These are phyloP conservation scores for Suillus cothurnatus DNA, from an alignment of 768 basidiomycete species.

Conservation along the genomic window DNA sequence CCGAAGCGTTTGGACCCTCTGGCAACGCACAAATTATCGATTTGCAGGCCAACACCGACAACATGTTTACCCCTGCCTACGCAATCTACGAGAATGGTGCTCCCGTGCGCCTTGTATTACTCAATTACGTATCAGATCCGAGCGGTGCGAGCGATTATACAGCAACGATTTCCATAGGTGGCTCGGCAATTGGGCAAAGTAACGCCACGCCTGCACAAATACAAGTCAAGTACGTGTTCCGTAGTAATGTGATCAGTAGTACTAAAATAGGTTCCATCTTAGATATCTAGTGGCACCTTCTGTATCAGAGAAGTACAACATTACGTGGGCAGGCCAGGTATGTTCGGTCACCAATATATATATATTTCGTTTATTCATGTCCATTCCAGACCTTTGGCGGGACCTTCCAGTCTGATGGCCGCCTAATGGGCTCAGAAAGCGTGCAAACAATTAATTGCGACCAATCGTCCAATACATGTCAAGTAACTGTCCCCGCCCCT, in stretches of 20 bases:
- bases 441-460: conserved; percentile 25
- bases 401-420: conserved; percentile 29
- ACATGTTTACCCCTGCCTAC: conserved; percentile 43
- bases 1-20: conserved; percentile 40
- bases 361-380: background rate
- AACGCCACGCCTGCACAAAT: conserved; percentile 27
- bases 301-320: conserved; percentile 45
- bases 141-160: conserved; percentile 43
- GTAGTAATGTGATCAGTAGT: background rate
- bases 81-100: conserved; percentile 71
- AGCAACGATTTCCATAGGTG: conserved; percentile 37
- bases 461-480: conserved; percentile 20
- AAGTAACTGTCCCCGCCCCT: conserved; percentile 30
- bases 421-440: conserved; percentile 19
- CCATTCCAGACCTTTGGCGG: conserved; percentile 26
- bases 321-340: conserved; percentile 54
- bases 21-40: conserved; percentile 40
- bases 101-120: conserved; percentile 42
- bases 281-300: conserved; percentile 39
- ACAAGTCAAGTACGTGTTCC: conserved; percentile 32
- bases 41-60: conserved; percentile 27
- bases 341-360: background rate
- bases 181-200: conserved; percentile 12
- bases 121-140: conserved; percentile 51
- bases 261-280: background rate